Evolutionary conservation across 495 filamentous ascomycete species (phyloP).

Genomic region (Rhypophila decipiens): DNA sequence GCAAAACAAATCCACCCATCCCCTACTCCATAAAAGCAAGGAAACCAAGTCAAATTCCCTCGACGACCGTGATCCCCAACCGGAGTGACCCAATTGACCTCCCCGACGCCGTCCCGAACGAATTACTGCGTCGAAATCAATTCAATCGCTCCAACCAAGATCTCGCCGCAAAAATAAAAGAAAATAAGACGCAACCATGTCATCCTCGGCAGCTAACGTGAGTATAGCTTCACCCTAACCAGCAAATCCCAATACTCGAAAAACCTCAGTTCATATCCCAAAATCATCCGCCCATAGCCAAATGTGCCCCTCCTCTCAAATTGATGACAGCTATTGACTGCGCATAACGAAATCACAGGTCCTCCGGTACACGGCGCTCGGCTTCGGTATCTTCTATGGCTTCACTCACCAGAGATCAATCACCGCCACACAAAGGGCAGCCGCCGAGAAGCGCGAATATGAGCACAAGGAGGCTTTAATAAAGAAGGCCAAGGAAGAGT

Average conservation of each 20-base stretch:
- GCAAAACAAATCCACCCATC: slow-evolving; percentile 5
- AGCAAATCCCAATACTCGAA: background rate
- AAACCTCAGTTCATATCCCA: no score
- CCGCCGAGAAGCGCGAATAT: slow-evolving; percentile 68
- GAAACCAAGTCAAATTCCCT: slow-evolving; percentile 4
- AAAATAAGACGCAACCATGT: slow-evolving; percentile 31
- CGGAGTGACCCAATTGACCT: slow-evolving; percentile 17
- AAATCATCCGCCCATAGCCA: no score
- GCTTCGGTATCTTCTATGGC: slow-evolving; percentile 84
- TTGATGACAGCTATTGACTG: background rate
- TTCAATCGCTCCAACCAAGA: background rate
- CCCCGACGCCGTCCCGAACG: slow-evolving; percentile 15
- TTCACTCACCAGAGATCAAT: slow-evolving; percentile 81
- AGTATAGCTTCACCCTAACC: no score
- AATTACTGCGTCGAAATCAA: slow-evolving; percentile 3
- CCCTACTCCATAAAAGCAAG: slow-evolving; percentile 14
- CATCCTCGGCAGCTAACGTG: slow-evolving; percentile 59
- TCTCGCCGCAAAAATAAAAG: slow-evolving; percentile 3
- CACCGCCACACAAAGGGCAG: slow-evolving; percentile 56
- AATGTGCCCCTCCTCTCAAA: no score
- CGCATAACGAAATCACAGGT: slow-evolving; percentile 51
- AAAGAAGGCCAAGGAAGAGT: slow-evolving; percentile 84
- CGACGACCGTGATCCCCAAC: slow-evolving; percentile 21
- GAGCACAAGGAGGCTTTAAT: slow-evolving; percentile 83
- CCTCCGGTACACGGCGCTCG: slow-evolving; percentile 87